Evolutionary conservation across 1,284 basidiomycete species (phyloP).

Genomic region (Coniferiporia weirii): DNA sequence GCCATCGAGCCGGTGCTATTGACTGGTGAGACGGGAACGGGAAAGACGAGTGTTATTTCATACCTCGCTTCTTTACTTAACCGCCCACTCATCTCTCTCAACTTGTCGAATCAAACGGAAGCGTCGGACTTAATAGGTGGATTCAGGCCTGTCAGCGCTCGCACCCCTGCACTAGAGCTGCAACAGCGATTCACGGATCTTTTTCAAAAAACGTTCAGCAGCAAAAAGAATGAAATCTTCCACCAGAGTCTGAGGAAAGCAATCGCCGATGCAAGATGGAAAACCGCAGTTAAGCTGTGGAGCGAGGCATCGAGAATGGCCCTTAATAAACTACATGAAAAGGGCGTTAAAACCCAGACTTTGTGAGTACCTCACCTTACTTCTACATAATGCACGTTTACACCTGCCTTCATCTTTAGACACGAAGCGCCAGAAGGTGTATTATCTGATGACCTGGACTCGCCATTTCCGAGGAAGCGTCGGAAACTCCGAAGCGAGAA

Average conservation of each 20-base stretch:
- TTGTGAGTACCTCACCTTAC: conserved; percentile 33
- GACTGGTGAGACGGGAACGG: conserved; percentile 97
- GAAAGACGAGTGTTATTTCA: conserved; percentile 93
- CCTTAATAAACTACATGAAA: conserved; percentile 52
- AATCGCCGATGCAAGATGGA: conserved; percentile 83
- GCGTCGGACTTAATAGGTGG: conserved; percentile 93
- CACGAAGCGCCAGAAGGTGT: conserved; percentile 19
- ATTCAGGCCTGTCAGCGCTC: conserved; percentile 90
- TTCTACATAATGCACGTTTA: background rate
- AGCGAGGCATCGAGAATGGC: conserved; percentile 71
- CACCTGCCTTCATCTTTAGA: conserved; percentile 17
- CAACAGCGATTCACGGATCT: conserved; percentile 79
- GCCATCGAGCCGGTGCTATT: conserved; percentile 84
- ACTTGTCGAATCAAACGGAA: conserved; percentile 96
- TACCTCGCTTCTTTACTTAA: conserved; percentile 81
- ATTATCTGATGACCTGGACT: conserved; percentile 26
- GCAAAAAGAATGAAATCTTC: conserved; percentile 86
- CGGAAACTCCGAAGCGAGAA: conserved; percentile 56
- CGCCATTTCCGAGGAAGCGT: conserved; percentile 63
- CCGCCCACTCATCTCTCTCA: conserved; percentile 81
- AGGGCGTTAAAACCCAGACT: conserved; percentile 34
- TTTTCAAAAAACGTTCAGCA: conserved; percentile 86
- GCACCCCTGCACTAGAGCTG: conserved; percentile 70
- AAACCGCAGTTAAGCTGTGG: conserved; percentile 81
- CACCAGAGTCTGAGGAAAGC: conserved; percentile 83